A percentile compares a stretch with the other conserved stretches of the same genome.
phyloP scores from a whole-genome alignment of 805 yeast genomes.

The Saturnispora serradocipensis region DNA sequence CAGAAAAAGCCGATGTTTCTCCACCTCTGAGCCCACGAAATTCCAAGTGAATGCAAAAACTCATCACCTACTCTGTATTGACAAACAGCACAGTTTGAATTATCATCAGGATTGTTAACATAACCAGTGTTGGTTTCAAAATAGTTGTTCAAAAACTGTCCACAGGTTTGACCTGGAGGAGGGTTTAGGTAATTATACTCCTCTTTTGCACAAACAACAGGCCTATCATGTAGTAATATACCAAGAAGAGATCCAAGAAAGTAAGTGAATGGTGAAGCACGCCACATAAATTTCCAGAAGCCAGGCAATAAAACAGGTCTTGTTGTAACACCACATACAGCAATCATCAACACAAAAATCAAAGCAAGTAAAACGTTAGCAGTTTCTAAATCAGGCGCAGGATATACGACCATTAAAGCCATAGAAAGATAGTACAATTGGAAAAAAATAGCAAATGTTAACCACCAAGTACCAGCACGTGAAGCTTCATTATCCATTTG shows the following conservation, averaged over 20 bases:
- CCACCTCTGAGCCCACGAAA: constrained; percentile 44
- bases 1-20: constrained; percentile 56
- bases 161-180: constrained; percentile 58
- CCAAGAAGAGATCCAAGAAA: constrained; percentile 47
- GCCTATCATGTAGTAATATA: constrained; percentile 38
- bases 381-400: constrained; percentile 57
- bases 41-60: constrained; percentile 34
- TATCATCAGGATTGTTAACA: constrained; percentile 41
- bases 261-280: constrained; percentile 63
- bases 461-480: constrained; percentile 41
- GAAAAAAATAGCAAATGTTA: constrained; percentile 29
- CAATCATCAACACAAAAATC: constrained; percentile 45
- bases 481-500: constrained; percentile 27
- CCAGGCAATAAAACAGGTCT: constrained; percentile 56
- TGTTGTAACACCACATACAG: constrained; percentile 65
- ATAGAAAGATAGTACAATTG: constrained; percentile 39
- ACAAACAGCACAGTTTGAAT: constrained; percentile 43
- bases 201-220: constrained; percentile 36
- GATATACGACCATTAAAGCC: constrained; percentile 45
- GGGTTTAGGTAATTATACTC: constrained; percentile 47
- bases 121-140: constrained; percentile 45
- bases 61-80: constrained; percentile 36
- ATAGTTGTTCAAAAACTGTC: constrained; percentile 34
- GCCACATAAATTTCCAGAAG: constrained; percentile 80
- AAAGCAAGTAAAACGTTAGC: constrained; percentile 54